Base-by-base conservation (phyloP, 225 moss, liverwort and hornwort genomes). In the Climacium dendroides region DNA sequence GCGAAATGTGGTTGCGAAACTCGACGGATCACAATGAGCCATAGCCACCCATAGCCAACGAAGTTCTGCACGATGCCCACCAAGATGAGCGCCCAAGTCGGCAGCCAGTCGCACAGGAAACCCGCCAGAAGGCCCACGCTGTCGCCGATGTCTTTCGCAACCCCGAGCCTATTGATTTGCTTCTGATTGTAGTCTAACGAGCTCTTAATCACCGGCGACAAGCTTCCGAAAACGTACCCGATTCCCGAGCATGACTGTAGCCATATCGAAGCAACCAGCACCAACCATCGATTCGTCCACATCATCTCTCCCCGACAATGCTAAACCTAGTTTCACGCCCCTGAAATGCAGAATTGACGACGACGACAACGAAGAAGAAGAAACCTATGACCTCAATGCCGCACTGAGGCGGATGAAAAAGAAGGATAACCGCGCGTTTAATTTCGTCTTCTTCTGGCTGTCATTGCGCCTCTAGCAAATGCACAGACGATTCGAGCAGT, bases 211-310 rank as follows among this genome's bases (percentile, higher is more conserved):
- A 95, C 89, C 17, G 97, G 94, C 43, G 97, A 97, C 89, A 96
- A 95, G 90, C 96, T 96, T 77, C 97, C 97, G 63, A 97, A 97
- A 43, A 96, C 96, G 62, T 97, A 97, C 19, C 97, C 97, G 41
- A 96, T 85, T 70, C 97, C 97, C 30, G 95, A 89, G 86, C 96
- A 97, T 57, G 95, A 91, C 85, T 97, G 97, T 83, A 97, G 87
- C 95, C 97, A 97, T 85, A 97, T 97, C 48, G 97, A 94, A 29
- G 89, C 89, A 80, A 93, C 94, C 79, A 97, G 84, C 85, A 97
- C 95, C 88, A 97, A 83, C 97, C 97, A 97, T 90, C 95, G 92
- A 79, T 88, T 95, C 70, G 82, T 66, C 91, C 90, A 91, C 80
- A 48, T 88, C 93, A 91, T 93, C 83, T 55, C 81, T 48, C 39